Conservation (phyloP, 1,139 yeast genomes). For the Maudiozyma humilis region DNA sequence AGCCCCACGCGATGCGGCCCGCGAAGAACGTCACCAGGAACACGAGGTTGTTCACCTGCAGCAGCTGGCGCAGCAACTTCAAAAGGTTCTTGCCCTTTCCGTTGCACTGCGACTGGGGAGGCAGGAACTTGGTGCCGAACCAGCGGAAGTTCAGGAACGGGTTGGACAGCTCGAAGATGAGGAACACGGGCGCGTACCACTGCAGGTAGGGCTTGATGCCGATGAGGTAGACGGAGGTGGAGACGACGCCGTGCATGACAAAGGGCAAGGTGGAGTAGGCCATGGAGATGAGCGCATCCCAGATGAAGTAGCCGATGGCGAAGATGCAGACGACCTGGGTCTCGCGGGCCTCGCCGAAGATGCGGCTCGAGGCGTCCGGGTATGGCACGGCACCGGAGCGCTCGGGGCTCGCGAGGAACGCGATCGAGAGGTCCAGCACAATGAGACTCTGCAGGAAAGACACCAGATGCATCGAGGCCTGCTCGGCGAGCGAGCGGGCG, state of each 20-base stretch:
- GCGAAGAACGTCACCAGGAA: conserved; percentile 65
- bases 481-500: conserved; percentile 17
- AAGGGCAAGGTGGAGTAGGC: conserved; percentile 60
- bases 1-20: conserved; percentile 82
- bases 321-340: conserved; percentile 62
- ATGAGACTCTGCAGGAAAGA: conserved; percentile 29
- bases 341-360: conserved; percentile 68
- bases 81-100: conserved; percentile 21
- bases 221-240: conserved; percentile 62
- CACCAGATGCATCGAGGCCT: conserved; percentile 29
- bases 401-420: conserved; percentile 14
- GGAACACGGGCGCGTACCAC: conserved; percentile 77
- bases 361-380: conserved; percentile 36
- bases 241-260: conserved; percentile 76
- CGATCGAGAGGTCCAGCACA: conserved; percentile 25
- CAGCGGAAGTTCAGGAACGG: conserved; percentile 90
- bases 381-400: conserved; percentile 11
- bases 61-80: conserved; percentile 27
- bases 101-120: conserved; percentile 41
- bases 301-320: conserved; percentile 81
- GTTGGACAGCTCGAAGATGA: conserved; percentile 82
- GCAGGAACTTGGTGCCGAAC: conserved; percentile 62
- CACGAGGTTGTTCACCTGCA: conserved; percentile 56
- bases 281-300: conserved; percentile 73
- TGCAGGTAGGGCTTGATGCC: conserved; percentile 66